A percentile compares a stretch with the other conserved stretches of the same genome.
Conservation (phyloP, 1,284 basidiomycete genomes). For the Trametes sp. region DNA sequence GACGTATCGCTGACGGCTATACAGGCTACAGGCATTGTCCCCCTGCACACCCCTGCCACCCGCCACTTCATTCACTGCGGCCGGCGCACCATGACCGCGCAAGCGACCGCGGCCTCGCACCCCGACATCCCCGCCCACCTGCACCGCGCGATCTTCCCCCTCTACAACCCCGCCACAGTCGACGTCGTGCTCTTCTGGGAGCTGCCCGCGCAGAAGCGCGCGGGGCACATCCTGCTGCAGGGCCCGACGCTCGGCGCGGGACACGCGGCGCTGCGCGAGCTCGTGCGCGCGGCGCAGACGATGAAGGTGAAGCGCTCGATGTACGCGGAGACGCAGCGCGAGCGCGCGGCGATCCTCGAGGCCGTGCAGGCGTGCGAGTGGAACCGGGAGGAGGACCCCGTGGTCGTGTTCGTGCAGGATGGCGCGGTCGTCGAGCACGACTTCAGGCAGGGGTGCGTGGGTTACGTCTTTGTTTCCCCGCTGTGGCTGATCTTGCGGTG, state of each 20-base stretch:
- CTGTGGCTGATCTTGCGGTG: background rate
- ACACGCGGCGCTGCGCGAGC: slow-evolving; percentile 66
- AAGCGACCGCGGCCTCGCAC: slow-evolving; percentile 53
- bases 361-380: slow-evolving; percentile 76
- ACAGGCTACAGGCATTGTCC: slow-evolving; percentile 35
- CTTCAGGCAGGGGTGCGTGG: slow-evolving; percentile 69
- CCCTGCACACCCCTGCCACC: slow-evolving; percentile 43
- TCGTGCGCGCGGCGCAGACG: slow-evolving; percentile 63
- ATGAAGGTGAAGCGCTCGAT: slow-evolving; percentile 81
- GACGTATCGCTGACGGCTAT: background rate
- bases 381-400: slow-evolving; percentile 82
- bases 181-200: slow-evolving; percentile 83
- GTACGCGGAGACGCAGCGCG: slow-evolving; percentile 87
- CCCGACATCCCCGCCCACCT: slow-evolving; percentile 66
- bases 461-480: background rate
- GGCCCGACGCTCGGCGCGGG: slow-evolving; percentile 71
- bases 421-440: slow-evolving; percentile 59
- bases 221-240: slow-evolving; percentile 67
- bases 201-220: slow-evolving; percentile 60
- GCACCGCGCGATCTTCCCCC: slow-evolving; percentile 74
- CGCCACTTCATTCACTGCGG: slow-evolving; percentile 58
- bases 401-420: slow-evolving; percentile 57
- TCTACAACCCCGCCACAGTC: slow-evolving; percentile 76
- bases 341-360: slow-evolving; percentile 71
- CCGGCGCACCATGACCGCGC: slow-evolving; percentile 53